Percentiles rank a stretch among this genome's conserved stretches.
phyloP scores from a whole-genome alignment of 176 grass and related monocot genomes.

The Musa beccarii region DNA sequence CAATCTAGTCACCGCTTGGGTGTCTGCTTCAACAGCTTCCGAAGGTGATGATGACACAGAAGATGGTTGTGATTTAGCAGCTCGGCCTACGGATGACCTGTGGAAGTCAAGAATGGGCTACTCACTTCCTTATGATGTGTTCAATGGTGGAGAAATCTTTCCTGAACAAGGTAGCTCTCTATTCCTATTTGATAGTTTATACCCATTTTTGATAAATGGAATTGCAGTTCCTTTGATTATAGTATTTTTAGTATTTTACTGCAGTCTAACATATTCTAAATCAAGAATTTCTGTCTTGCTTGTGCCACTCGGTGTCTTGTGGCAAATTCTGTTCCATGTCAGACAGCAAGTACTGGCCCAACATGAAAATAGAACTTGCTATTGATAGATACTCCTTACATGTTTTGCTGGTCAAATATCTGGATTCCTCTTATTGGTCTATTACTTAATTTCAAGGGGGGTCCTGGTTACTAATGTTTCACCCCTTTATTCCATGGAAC shows the following conservation, averaged over 20 bases:
- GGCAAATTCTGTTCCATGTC: neutral
- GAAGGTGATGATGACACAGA: conserved; percentile 90
- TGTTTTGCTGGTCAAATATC: too few species aligned
- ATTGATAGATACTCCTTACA: too few species aligned
- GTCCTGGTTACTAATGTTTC: neutral
- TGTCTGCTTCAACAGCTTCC: conserved; percentile 93
- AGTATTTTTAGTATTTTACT: neutral
- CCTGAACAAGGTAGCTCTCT: conserved; percentile 60
- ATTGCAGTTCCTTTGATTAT: neutral
- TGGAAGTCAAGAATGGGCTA: conserved; percentile 84
- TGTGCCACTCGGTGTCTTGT: too few species aligned
- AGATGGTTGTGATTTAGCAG: conserved; percentile 49
- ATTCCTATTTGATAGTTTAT: neutral
- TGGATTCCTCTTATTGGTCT: too few species aligned
- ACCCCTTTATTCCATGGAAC: neutral
- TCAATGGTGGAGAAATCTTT: conserved; percentile 61
- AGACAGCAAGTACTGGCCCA: neutral
- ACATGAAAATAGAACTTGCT: neutral
- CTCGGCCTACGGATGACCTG: conserved; percentile 53
- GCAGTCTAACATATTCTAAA: neutral
- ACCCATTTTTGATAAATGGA: neutral
- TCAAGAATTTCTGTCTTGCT: neutral
- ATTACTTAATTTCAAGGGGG: too few species aligned
- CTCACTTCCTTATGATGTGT: conserved; percentile 42
- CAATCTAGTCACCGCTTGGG: conserved; percentile 74